phyloP scores from a whole-genome alignment of 1,284 basidiomycete species.

The Coniferiporia sulphurascens region DNA sequence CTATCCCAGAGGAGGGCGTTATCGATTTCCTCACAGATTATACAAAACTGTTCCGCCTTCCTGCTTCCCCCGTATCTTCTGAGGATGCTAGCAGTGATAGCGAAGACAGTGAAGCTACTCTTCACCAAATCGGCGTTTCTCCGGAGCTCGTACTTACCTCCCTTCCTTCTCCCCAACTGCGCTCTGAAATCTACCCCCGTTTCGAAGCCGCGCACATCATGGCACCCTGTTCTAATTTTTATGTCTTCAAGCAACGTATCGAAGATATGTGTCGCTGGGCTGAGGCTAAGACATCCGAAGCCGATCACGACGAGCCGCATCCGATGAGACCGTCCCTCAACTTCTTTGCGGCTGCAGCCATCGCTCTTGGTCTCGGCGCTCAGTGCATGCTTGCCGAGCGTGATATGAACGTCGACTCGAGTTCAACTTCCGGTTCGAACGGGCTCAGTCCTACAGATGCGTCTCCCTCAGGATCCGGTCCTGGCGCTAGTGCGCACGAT shows the following conservation, averaged over 20 bases:
- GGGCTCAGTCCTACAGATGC: not conserved
- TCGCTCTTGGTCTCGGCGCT: conserved; percentile 53
- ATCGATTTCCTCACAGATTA: conserved; percentile 8
- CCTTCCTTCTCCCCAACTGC: conserved; percentile 4
- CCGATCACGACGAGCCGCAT: not conserved
- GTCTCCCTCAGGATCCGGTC: not conserved
- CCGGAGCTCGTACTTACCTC: conserved; percentile 4
- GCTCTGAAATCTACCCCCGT: conserved; percentile 5
- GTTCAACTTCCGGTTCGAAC: not conserved
- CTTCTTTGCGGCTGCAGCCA: conserved; percentile 53
- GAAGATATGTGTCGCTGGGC: conserved; percentile 43
- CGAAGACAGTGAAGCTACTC: conserved; percentile 4
- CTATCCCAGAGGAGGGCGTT: conserved; percentile 8
- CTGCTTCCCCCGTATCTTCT: not conserved
- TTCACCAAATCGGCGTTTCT: conserved; percentile 6
- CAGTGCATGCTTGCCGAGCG: conserved; percentile 28
- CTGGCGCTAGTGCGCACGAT: not conserved
- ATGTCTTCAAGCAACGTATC: conserved; percentile 42
- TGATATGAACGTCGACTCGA: not conserved
- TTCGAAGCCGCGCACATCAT: conserved; percentile 9
- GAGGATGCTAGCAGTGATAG: not conserved
- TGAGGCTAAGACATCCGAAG: conserved; percentile 10
- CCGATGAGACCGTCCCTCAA: conserved; percentile 38
- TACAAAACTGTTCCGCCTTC: conserved; percentile 5
- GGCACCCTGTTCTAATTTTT: conserved; percentile 44